Evolutionary conservation across 192 early-diverging fungal genomes (phyloP), one percentile per base, ranked within the genome.

Genomic region (Chytriomyces hyalinus): DNA sequence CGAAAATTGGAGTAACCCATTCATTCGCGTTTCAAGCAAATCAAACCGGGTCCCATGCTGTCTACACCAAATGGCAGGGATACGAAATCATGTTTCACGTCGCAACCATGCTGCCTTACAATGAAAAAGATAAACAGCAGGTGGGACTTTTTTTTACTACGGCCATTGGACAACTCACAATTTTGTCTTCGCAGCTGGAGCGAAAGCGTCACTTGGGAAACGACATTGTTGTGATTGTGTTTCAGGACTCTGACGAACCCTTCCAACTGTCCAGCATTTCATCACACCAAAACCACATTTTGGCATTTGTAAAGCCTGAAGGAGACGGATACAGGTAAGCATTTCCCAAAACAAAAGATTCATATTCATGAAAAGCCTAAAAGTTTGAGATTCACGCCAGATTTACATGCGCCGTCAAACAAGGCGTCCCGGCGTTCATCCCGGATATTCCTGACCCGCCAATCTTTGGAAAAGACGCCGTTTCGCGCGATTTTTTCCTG

Each of bases 51-150:
- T 86, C 85, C 10, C 85, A 93, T 67, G 89, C 89, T 0, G 90
- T 92, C 65, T 90, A 87, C 75, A 90, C 90, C 47, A 91, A 85
- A 65, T 93, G 92, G 92, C 88, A 91, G 62, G 91, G 91, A 22
- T 91, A 91, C 71, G 85, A 87, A 67, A 84, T 94, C 68, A 91
- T 92, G 83, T 94, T 91, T 78, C 93, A 94, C 75, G 91, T 94
- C 1, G 84, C 92, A 6, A 90, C 93, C 0, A 70, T 94, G 20
- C 81, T 94, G 28, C 93, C 93, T 5, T 92, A 80, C 80, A 88
- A 85, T 49, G 85, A 80, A 15, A 86, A 84, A 17, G 92, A 93
- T 76, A 85, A 85, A 59, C 91, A 93, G 71, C 93, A 94, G 67
- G 76, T 79, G 47, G 13, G 13, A 13, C 20, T 57, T n/a, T 57